Base-by-base conservation (phyloP, 495 filamentous ascomycete genomes). In the Glonium stellatum region DNA sequence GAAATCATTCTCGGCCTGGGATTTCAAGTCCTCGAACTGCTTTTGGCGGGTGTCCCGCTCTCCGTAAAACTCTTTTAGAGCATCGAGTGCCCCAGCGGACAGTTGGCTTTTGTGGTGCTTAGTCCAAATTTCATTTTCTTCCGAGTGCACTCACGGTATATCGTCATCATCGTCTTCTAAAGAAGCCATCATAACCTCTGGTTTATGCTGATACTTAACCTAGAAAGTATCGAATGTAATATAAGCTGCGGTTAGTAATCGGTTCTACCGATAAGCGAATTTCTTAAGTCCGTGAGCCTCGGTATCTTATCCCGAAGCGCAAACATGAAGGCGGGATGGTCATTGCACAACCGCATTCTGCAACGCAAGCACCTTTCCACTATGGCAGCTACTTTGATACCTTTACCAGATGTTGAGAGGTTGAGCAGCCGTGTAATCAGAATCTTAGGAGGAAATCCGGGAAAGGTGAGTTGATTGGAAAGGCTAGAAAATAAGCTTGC, bases 1-100 rank as follows among this genome's bases (percentile, higher is more conserved):
- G 74, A 72, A 69, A 76, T 80, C n/a, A 73, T 77, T 36, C 71
- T 77, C 41, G 59, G 78, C 76, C 71, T 77, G 39, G 70, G 71
- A 64, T 62, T 83, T 84, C 15, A 86, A 69, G 10, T 78, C 75
- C 64, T 86, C 82, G 60, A 91, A 88, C 52, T 82, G 77, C 58
- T 82, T 77, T 52, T 79, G 73, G 27, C 78, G 78, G 4, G 74
- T 76, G 60, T 88, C 84, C 50, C 82, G 80, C 64, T 92, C 88
- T 27, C 74, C 71, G 65, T 86, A 85, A 72, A 92, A 92, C 49
- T 80, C 74, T 57, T 83, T 74, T 37, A 92, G 76, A 21, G 84
- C 82, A n/a, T 75, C 75, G 19, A 88, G 79, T 3, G 88, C 77
- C 41, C 74, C 73, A 31, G 76, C 65, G 0, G 87, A 83, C 54